Conservation (phyloP, 306 rosid genomes). For the Cicer yamashitae region DNA sequence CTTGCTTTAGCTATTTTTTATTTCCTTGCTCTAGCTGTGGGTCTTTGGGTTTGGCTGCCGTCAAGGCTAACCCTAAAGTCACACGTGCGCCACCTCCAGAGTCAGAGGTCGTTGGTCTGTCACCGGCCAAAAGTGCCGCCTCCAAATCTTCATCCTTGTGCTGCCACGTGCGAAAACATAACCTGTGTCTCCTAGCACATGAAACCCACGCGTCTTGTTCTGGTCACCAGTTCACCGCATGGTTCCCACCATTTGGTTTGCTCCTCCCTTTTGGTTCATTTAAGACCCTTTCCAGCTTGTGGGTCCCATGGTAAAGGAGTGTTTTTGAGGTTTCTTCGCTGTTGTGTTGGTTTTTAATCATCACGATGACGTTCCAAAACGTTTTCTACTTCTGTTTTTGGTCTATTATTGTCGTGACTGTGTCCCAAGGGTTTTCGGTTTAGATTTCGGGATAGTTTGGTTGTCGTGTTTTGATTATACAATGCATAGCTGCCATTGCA, state of each 20-base stretch:
- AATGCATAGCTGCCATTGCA: background rate
- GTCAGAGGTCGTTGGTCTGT: no score
- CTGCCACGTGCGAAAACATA: background rate
- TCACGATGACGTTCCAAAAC: background rate
- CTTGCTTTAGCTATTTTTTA: constrained; percentile 1
- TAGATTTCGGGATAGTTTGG: background rate
- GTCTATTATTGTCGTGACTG: background rate
- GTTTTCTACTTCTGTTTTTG: background rate
- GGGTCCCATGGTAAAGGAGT: background rate
- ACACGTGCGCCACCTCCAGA: no score
- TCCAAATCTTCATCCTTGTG: no score
- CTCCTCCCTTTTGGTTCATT: background rate
- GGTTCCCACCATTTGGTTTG: no score
- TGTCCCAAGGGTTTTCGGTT: background rate
- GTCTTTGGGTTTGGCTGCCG: no score
- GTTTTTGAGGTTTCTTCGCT: background rate
- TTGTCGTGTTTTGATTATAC: background rate
- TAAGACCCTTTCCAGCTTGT: background rate
- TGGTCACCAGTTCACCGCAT: background rate
- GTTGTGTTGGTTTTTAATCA: background rate
- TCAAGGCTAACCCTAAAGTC: no score
- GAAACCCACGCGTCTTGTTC: background rate
- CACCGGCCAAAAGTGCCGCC: no score
- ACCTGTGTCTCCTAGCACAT: background rate
- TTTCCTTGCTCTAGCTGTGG: background rate